Evolutionary conservation across 352 stramenopile species (phyloP), one percentile per base, ranked within the genome.

Genomic region (Phytophthora sojae): DNA sequence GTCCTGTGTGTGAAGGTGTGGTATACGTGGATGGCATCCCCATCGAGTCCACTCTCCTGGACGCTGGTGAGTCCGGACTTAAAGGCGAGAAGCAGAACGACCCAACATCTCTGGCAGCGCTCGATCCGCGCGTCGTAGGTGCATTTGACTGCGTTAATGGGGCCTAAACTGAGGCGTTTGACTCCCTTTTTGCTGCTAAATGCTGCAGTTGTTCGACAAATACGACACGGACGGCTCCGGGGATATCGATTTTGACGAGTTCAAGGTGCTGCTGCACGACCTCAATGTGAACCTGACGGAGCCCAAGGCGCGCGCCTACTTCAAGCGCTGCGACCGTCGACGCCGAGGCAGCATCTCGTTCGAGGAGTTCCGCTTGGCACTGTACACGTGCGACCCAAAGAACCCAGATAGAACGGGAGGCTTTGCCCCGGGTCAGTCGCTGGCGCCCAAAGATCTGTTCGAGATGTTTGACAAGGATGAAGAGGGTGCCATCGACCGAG

Each of bases 301-400:
- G 54, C 82, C 86, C 29, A 95, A 95, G 66, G 76, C 82, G 37
- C 74, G 84, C 2, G 84, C 85, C 39, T 95, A 95, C 71, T 95
- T 94, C 60, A 91, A 89, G 56, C 80, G 83, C 19, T 95, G 88
- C 55, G 88, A 95, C 66, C 79, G 82, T 39, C 79, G 82, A 60
- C 77, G 75, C 14, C 81, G 76, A 32, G 86, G 85, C 8, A 72
- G 69, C 63, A 94, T 94, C 67, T 91, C 85, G 19, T 95, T 94
- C 61, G 86, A 94, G 6, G 88, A 95, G 64, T 94, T 94, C 55
- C 79, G 86, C 11, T 54, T 95, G 44, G 86, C 88, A 49, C 64
- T 95, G 23, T 95, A 88, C 75, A 87, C 86, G 45, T 94, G 85
- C 64, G 88, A 95, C 72, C 86, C 88, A 12, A 92, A 92, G 69